Evolutionary conservation across 768 basidiomycete species (phyloP).

Genomic region (Kwoniella sp.): DNA sequence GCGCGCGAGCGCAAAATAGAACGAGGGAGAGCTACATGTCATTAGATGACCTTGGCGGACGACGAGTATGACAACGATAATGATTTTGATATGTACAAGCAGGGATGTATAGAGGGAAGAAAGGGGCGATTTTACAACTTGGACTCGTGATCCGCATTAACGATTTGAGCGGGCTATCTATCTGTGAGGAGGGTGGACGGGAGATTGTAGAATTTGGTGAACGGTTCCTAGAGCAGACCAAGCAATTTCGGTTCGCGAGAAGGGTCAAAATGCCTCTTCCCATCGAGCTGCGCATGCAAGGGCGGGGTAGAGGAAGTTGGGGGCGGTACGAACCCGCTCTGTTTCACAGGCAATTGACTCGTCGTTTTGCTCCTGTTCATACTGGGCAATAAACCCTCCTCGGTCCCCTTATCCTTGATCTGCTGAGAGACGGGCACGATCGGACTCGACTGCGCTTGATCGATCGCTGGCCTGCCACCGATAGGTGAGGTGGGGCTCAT

Average conservation of each 20-base stretch:
- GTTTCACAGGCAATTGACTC: constrained; percentile 10
- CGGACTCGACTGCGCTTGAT: constrained; percentile 10
- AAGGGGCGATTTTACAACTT: no score
- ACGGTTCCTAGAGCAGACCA: constrained; percentile 23
- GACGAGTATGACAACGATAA: no score
- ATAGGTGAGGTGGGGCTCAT: not conserved
- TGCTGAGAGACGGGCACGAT: constrained; percentile 5
- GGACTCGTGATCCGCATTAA: no score
- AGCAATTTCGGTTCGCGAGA: constrained; percentile 42
- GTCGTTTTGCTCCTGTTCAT: constrained; percentile 18
- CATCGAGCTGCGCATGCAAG: constrained; percentile 1
- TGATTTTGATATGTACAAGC: no score
- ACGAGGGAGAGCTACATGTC: no score
- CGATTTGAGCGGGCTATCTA: no score
- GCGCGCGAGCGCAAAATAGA: no score
- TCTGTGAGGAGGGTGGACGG: not conserved
- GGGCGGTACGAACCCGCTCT: constrained; percentile 15
- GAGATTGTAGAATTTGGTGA: not conserved
- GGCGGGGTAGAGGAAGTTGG: not conserved
- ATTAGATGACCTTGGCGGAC: no score
- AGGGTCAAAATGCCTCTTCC: constrained; percentile 42
- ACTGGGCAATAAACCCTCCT: constrained; percentile 5
- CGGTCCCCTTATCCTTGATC: not conserved
- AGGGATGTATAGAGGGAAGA: no score
- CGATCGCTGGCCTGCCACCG: constrained; percentile 5